Evolutionary conservation across 2,329 filamentous ascomycete genomes (phyloP).

Genomic region (Drechslerella coelobrocha): DNA sequence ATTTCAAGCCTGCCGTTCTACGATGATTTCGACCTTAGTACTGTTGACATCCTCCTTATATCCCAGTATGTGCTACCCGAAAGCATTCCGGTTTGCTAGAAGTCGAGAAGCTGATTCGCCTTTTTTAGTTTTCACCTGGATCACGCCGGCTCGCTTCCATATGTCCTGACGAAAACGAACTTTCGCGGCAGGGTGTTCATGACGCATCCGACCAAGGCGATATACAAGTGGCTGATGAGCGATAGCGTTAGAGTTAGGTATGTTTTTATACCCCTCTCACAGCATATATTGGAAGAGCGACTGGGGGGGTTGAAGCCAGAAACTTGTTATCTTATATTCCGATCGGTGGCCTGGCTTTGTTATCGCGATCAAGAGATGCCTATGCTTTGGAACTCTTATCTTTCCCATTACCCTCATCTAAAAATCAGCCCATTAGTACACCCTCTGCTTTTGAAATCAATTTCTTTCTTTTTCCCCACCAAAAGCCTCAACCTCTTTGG

Average conservation of each 20-base stretch:
- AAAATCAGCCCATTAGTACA: constrained; percentile 11
- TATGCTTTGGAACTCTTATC: constrained; percentile 31
- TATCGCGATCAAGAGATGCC: constrained; percentile 33
- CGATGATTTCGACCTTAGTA: constrained; percentile 97
- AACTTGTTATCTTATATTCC: constrained; percentile 12
- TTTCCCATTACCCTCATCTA: not conserved
- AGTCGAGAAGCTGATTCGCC: constrained; percentile 64
- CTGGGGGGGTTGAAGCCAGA: constrained; percentile 8
- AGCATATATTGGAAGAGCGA: not conserved
- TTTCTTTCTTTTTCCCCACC: constrained; percentile 9
- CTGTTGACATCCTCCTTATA: constrained; percentile 93
- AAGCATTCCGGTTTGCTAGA: not conserved
- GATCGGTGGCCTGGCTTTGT: constrained; percentile 1
- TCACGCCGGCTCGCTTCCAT: constrained; percentile 97
- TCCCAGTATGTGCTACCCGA: constrained; percentile 73
- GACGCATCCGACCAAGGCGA: constrained; percentile 98
- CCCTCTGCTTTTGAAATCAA: constrained; percentile 18
- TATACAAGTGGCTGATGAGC: constrained; percentile 99
- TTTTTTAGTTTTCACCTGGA: constrained; percentile 87
- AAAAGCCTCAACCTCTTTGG: not conserved
- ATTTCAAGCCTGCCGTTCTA: constrained; percentile 94
- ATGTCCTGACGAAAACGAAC: constrained; percentile 96
- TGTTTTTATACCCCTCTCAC: constrained; percentile 1
- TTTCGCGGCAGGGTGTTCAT: constrained; percentile 97
- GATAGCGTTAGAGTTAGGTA: constrained; percentile 91